Evolutionary conservation across 1,284 basidiomycete genomes (phyloP), one percentile per base, ranked within the genome.

Genomic region (Malassezia arunalokei): DNA sequence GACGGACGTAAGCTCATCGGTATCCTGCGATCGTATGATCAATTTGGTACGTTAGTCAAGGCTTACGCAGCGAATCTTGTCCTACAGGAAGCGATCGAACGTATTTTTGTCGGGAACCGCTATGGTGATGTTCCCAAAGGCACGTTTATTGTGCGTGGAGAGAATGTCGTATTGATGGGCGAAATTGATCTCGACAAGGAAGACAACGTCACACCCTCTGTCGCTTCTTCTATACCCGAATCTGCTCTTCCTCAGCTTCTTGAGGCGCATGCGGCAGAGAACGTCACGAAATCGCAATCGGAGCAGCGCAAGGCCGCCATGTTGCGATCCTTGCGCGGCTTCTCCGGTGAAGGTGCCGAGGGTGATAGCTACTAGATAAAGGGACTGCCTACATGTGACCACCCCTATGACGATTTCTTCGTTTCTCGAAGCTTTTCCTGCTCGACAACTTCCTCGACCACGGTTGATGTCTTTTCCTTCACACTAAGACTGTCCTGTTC

Each of bases 1-100:
- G 94, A 99, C 74, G 94, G 94, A 47, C 80, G 90, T 66, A 98
- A 96, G 75, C 79, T 96, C 40, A 85, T 95, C 64, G 94, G 94
- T 31, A 90, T 99, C 31, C 77, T 99, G 63, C 79, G 94, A 50
- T 94, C 89, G 20, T 99, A 98, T 75, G 94, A 99, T 78, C 94
- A 98, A 74, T 99, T 96, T 70, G 92, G 92, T 96, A 75, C 65
- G 85, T 75, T 35, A 5, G 15, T 12, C 33, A 12, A 35, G n/a
- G 20, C 47, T 14, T 14, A 33, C 2, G 8, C 66, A 94, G 89
- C 89, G 58, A 95, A 95, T 75, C 84, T 95, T 61, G 86, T 95
- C 2, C 79, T 77, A 49, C 75, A 75, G 49, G 75, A 76, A 41
- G 73, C 76, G 8, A 63, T 76, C 53, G 89, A 94, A 73, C 81